phyloP scores from a whole-genome alignment of 164 flowering plant species.

The Magnolia kwangsiensis region DNA sequence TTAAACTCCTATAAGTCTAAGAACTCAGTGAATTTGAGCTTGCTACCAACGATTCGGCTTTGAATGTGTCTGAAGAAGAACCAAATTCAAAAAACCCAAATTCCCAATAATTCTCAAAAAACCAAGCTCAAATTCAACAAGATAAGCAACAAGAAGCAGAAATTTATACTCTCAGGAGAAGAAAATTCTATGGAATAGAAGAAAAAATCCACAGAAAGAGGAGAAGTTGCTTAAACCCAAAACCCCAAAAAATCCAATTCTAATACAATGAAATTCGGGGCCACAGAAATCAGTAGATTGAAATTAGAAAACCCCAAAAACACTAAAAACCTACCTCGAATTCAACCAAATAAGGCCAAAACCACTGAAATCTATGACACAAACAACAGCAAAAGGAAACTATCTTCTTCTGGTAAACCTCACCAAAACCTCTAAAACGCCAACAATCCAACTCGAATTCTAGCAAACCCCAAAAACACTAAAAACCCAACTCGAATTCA shows the following conservation, averaged over 20 bases:
- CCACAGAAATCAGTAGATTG: not conserved
- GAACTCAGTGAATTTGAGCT: too few species aligned
- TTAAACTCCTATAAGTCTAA: too few species aligned
- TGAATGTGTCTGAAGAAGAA: not conserved
- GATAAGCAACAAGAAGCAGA: not conserved
- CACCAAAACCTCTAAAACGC: not conserved
- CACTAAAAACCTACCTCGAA: slow-evolving; percentile 7
- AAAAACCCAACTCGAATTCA: slow-evolving; percentile 7
- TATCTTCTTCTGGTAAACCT: not conserved
- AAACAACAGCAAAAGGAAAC: not conserved
- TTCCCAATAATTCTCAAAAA: not conserved
- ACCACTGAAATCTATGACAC: not conserved
- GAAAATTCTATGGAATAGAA: not conserved
- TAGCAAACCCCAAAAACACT: slow-evolving; percentile 4
- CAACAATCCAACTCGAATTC: not conserved
- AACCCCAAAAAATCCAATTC: not conserved
- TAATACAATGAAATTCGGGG: not conserved
- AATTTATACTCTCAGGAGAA: not conserved
- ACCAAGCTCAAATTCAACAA: not conserved
- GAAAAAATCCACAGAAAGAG: not conserved
- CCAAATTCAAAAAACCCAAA: not conserved
- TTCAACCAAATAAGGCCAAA: not conserved
- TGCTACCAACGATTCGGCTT: too few species aligned
- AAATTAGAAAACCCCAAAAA: not conserved
- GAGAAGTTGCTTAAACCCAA: not conserved